phyloP scores from a whole-genome alignment of 2,329 filamentous ascomycete species.

The Helotiales sp. region DNA sequence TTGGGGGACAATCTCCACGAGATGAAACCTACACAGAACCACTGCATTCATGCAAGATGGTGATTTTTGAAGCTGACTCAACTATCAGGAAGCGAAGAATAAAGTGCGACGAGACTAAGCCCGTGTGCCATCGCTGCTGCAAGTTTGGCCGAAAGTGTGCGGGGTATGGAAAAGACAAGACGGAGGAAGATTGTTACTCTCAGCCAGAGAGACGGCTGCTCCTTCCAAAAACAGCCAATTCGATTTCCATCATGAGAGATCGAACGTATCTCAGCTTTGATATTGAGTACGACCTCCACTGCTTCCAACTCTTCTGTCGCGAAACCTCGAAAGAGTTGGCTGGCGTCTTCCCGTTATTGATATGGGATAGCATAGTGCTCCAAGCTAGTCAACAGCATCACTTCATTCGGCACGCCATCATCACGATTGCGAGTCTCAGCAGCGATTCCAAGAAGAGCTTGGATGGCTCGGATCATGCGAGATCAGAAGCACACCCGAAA shows the following conservation, averaged over 20 bases:
- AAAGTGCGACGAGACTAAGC: constrained; percentile 6
- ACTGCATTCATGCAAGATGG: no score
- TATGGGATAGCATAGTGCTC: constrained; percentile 61
- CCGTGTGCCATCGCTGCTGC: not conserved
- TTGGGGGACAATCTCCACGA: no score
- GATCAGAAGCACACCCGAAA: not conserved
- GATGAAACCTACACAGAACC: no score
- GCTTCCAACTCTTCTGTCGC: constrained; percentile 59
- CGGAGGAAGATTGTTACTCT: not conserved
- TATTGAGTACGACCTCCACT: constrained; percentile 30
- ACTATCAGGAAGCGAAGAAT: not conserved
- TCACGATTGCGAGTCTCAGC: constrained; percentile 9
- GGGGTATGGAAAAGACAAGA: not conserved
- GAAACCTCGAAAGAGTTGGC: constrained; percentile 61
- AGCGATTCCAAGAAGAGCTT: not conserved
- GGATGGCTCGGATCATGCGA: not conserved
- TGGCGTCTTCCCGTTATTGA: constrained; percentile 62
- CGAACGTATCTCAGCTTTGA: not conserved
- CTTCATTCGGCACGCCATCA: constrained; percentile 19
- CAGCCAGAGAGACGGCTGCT: not conserved
- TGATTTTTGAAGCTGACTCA: not conserved
- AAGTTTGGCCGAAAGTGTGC: constrained; percentile 2
- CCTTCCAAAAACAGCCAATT: not conserved
- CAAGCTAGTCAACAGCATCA: constrained; percentile 54
- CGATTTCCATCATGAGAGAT: not conserved